These are phyloP conservation scores for Rhizophagus prolifer DNA, from an alignment of 192 early-diverging fungal genomes.

Conservation along the genomic window DNA sequence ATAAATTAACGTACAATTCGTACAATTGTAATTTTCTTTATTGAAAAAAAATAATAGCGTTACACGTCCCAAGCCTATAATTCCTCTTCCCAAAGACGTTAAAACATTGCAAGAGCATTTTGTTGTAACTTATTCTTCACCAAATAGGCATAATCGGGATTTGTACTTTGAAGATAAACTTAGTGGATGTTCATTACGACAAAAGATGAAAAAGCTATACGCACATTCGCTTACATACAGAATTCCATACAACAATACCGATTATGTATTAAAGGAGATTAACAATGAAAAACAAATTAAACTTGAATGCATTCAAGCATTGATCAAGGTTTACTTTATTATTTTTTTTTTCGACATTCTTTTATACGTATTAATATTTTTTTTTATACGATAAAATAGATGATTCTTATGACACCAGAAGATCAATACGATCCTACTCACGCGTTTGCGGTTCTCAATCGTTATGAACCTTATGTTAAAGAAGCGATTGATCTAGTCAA, in stretches of 20 bases:
- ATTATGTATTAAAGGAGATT: neutral
- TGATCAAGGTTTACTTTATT: conserved; percentile 22
- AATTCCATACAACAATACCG: conserved; percentile 8
- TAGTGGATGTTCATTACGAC: conserved; percentile 17
- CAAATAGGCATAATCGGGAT: conserved; percentile 1
- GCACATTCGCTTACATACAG: conserved; percentile 23
- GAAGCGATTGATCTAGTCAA: conserved; percentile 14
- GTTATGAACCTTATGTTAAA: conserved; percentile 14
- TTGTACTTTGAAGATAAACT: conserved; percentile 31
- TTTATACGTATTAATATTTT: neutral
- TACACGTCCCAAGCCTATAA: neutral
- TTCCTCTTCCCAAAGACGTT: conserved; percentile 23
- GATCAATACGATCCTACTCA: conserved; percentile 32
- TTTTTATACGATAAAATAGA: conserved; percentile 12
- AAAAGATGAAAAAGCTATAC: conserved; percentile 18
- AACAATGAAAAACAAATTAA: conserved; percentile 5
- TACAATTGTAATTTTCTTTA: neutral
- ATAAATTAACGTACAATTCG: neutral
- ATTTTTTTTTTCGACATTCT: neutral
- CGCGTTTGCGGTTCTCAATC: conserved; percentile 31
- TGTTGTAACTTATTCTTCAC: neutral
- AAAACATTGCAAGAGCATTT: conserved; percentile 7
- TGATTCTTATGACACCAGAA: conserved; percentile 36
- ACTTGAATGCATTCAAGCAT: conserved; percentile 27
- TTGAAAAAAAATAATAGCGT: neutral